Evolutionary conservation across 2,329 filamentous ascomycete genomes (phyloP), one percentile per base, ranked within the genome.

Genomic region (Talaromyces albobiverticillius): DNA sequence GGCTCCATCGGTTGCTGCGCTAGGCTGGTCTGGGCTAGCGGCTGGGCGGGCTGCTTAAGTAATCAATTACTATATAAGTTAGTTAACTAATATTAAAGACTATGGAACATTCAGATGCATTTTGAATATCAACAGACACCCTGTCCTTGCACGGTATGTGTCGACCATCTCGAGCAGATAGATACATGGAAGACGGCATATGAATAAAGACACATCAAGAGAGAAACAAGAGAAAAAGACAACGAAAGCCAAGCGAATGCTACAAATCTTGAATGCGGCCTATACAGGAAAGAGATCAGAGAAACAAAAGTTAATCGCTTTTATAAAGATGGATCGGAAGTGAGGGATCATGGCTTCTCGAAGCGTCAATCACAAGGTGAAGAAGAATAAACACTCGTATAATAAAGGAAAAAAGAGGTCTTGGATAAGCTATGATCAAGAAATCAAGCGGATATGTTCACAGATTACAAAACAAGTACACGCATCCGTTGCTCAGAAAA

Each of bases 291-390:
- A 41, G 20, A 34, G 31, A 29, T 10, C 26, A n/a, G 25, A 54
- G 51, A 57, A 29, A 58, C 50, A 48, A 57, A 53, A 53, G 49
- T n/a, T n/a, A n/a, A 45, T 50, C 57, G 57, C 58, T 59, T 57
- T 50, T 58, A 42, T 26, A 38, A 54, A 50, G 54, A 36, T 56
- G 57, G 54, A 63, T 62, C 55, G 55, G 51, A 60, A 55, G 53
- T 10, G 26, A 29, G 10, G 26, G 5, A 10, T 29, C n/a, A 29
- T 29, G 26, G 5, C 26, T 29, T 29, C 26, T 10, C n/a, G 53
- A 60, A 62, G 62, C 60, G 58, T 60, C 59, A 61, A 57, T 58
- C 55, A 59, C 47, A 46, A 22, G 36, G 16, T 23, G 46, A 26
- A 46, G n/a, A 26, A 46, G 7, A 52, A 49, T 20, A 40, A 46